Evolutionary conservation across 2,329 filamentous ascomycete species (phyloP), one percentile per base, ranked within the genome.

Genomic region (Talaromyces sp.): DNA sequence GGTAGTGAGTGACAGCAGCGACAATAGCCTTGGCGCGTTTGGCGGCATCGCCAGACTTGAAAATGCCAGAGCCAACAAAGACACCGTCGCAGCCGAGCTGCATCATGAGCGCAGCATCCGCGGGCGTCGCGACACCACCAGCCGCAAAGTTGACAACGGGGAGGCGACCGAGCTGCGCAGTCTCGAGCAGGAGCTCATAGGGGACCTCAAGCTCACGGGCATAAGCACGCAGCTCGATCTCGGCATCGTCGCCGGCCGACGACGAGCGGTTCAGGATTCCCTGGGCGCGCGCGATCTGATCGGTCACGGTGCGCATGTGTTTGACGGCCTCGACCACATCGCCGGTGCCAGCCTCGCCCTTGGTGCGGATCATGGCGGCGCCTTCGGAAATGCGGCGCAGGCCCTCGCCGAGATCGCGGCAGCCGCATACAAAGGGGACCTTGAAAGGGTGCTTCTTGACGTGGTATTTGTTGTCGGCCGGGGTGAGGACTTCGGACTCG

Each of bases 131-230:
- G n/a, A 99, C 90, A 62, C 95, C 95, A n/a, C 95, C 95, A 3
- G 95, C 95, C 0, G 95, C 95, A 70, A 99, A 98, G 83, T 98
- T 98, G 66, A 99, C 95, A 0, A 98, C 93, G 2, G 95, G 95
- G 59, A 99, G 82, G 57, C 95, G 84, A 51, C 92, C 92, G 66
- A 96, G 83, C 81, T 92, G 87, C 1, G 92, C 93, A 0, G 91
- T 93, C 82, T 96, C 87, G 75, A 88, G 89, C 36, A 99, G 84
- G 64, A 99, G 82, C 9, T 86, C 85, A 62, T 87, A 91, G 61
- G 95, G 89, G 60, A 86, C 88, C 65, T 88, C 90, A 55, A 97
- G 84, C 73, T 96, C 88, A 69, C 93, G 88, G 7, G 93, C 93
- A 63, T 92, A 82, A 47, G 88, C 85, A 57, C 92, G 84, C 42